Percentiles rank a stretch among this genome's conserved stretches.
Evolutionary conservation across 805 yeast species (phyloP).

Genomic region (Yamadazyma phyllophila): DNA sequence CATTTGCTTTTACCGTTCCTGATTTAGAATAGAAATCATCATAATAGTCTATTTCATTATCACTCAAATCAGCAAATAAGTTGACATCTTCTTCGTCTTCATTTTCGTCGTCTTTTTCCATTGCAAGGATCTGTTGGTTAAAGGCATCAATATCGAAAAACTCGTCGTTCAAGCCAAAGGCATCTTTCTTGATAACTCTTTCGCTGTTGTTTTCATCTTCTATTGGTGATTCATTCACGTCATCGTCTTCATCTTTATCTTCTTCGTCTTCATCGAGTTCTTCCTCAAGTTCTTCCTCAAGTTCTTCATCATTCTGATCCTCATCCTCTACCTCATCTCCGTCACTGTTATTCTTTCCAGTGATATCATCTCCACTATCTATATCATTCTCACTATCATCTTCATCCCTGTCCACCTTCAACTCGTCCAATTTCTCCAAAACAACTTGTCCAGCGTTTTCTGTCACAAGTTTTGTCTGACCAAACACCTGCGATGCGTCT

Average conservation of each 20-base stretch:
- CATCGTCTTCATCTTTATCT: slow-evolving; percentile 17
- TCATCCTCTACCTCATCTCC: slow-evolving; percentile 16
- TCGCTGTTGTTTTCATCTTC: slow-evolving; percentile 11
- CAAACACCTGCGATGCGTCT: slow-evolving; percentile 90
- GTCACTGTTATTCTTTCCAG: slow-evolving; percentile 16
- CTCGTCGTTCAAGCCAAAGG: slow-evolving; percentile 73
- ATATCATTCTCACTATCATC: slow-evolving; percentile 3
- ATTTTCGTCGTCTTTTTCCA: slow-evolving; percentile 36
- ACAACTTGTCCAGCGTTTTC: slow-evolving; percentile 73
- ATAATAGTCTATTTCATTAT: slow-evolving; percentile 56
- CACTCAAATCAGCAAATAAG: slow-evolving; percentile 39
- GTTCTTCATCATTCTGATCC: not conserved
- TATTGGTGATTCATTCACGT: slow-evolving; percentile 16
- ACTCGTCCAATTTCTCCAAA: slow-evolving; percentile 52
- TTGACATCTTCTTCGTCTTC: slow-evolving; percentile 40
- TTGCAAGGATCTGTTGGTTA: slow-evolving; percentile 67
- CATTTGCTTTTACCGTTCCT: slow-evolving; percentile 16
- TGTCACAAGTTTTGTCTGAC: slow-evolving; percentile 81
- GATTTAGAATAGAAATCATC: slow-evolving; percentile 57
- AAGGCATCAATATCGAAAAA: slow-evolving; percentile 84
- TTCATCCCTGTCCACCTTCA: slow-evolving; percentile 22
- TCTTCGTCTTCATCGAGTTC: slow-evolving; percentile 23
- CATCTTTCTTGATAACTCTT: slow-evolving; percentile 37
- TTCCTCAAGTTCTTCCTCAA: not conserved
- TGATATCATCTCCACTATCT: slow-evolving; percentile 28